Base-by-base conservation (phyloP, 495 filamentous ascomycete species). In the Xylaria nigripes region DNA sequence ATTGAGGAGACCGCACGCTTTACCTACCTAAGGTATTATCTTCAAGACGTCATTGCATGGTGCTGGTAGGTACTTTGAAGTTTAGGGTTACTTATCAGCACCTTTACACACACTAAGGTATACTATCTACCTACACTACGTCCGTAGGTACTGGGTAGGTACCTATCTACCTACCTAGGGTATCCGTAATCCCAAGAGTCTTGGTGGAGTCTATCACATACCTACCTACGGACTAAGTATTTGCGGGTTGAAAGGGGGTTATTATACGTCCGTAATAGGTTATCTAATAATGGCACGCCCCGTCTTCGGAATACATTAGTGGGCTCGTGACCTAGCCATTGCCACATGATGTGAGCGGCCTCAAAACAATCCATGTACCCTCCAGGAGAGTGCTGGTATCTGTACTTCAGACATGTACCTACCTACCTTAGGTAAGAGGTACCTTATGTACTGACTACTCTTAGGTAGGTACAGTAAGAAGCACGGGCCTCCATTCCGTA, bases 301-400 rank as follows among this genome's bases (percentile, higher is more conserved):
- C 29, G 40, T 45, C 38, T 48, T 43, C 13, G 24, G 21, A n/a
- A 21, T 23, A 41, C 12, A 24, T n/a, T 19, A 8, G 50, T 43
- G 29, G 61, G 61, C 63, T 61, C 57, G 61, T 66, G 63, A 66
- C 61, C 64, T 58, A 43, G 48, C 63, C 41, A 54, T 57, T 58
- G 63, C 59, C 63, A 64, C 51, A 56, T 54, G 50, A 47, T 54
- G 45, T 48, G 56, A 44, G 38, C 60, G 52, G 63, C 48, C 45
- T 48, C 45, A 38, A 23, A 50, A 50, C 15, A 13, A 1, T 9
- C 16, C 32, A 46, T 56, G 63, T 66, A 66, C 46, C 56, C 2
- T 9, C 2, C 0, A 6, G 32, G 7, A 18, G 18, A 25, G 22
- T 19, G 5, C 18, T 10, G 16, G 51, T 54, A 54, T 12, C 45